Evolutionary conservation across 441 rosid genomes (phyloP), one percentile per base, ranked within the genome.

Genomic region (Arabidopsis lyrata): DNA sequence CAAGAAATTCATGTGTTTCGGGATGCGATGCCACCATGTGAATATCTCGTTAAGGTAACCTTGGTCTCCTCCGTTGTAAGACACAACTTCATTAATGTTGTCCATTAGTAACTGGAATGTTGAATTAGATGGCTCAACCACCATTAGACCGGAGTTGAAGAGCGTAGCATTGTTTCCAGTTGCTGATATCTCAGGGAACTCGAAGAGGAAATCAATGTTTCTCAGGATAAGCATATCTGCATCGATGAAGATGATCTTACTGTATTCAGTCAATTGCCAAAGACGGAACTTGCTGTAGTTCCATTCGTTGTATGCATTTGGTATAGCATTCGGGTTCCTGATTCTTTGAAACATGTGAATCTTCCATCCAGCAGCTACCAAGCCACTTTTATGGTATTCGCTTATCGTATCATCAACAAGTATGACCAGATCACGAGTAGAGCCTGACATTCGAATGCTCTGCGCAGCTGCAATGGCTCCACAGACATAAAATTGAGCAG

Each of bases 11-110:
- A 93, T 89, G 78, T 82, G 94, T 62, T 82, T 89, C 0, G 98
- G 98, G 53, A 93, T 89, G 63, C 94, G 86, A 83, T 93, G 98
- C 98, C 98, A 93, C 97, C 96, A 93, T 14, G 96, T 93, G 84
- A 88, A 93, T 63, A 93, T 82, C 75, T 91, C 92, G 35, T 93
- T 93, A 10, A 93, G 78, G 79, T 89, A 93, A 6, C 98, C 98
- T 80, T 93, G 98, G 61, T 93, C 97, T 35, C 97, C 95, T 2
- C 98, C 98, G 5, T 93, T 93, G 82, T 93, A 90, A 8, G 97
- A 93, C 63, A 81, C 91, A 31, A 93, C 85, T 63, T 91, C 96
- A 31, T 89, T 74, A 66, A 93, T 88, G 72, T 89, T 91, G 54
- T 89, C 91, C 97, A 91, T 93, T 45, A 93, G 75, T 50, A 93